Conservation (phyloP, 257 asterid genomes). For the Solanum dulcamara region DNA sequence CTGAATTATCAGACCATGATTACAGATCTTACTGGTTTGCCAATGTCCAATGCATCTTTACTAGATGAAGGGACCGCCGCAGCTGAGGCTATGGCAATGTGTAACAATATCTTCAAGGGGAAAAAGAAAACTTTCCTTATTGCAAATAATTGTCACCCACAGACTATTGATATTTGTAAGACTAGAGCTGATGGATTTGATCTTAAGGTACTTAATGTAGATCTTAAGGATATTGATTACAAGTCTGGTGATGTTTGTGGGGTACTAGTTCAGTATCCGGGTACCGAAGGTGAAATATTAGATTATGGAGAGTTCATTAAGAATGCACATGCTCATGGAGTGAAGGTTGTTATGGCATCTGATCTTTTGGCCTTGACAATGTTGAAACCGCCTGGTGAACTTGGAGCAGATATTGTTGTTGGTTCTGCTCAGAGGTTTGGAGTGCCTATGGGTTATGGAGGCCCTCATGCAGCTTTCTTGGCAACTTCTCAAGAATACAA, state of each 20-base stretch:
- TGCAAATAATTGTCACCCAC: conserved; percentile 93
- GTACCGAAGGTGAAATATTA: conserved; percentile 89
- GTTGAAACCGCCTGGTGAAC: conserved; percentile 93
- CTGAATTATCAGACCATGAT: conserved; percentile 81
- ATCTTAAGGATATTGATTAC: conserved; percentile 63
- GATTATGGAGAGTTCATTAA: conserved; percentile 80
- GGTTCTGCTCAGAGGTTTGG: conserved; percentile 99
- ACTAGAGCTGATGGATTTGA: conserved; percentile 93
- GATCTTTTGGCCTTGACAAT: conserved; percentile 84
- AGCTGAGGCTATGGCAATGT: conserved; percentile 99
- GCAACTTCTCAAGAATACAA: conserved; percentile 98
- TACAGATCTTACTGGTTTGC: conserved; percentile 85
- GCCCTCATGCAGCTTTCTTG: conserved; percentile 97
- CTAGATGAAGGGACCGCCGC: conserved; percentile 96
- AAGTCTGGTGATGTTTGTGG: conserved; percentile 88
- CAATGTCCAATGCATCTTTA: conserved; percentile 96
- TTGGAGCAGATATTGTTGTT: conserved; percentile 89
- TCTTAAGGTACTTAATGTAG: conserved; percentile 62
- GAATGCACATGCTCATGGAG: conserved; percentile 88
- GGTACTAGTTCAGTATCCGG: conserved; percentile 91
- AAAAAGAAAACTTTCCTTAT: conserved; percentile 82
- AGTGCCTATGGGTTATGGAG: conserved; percentile 99
- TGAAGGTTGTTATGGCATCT: conserved; percentile 95
- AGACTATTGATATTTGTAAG: conserved; percentile 77
- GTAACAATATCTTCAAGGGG: conserved; percentile 78